Conservation (phyloP, 1,284 basidiomycete species). For the Cryptococcus wingfieldii region DNA sequence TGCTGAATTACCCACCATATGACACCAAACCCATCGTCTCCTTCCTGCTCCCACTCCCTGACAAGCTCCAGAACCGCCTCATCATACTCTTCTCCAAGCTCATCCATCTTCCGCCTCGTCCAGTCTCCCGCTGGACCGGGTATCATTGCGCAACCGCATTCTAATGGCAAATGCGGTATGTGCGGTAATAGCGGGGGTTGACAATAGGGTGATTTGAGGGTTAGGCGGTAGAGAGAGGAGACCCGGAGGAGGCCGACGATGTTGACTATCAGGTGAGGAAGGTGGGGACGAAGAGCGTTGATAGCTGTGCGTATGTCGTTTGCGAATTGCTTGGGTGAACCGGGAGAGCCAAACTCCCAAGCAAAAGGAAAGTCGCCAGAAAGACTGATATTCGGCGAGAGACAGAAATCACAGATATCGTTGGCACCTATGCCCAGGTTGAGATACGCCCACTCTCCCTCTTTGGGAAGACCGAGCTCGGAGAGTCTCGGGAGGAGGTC, state of each 20-base stretch:
- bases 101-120: conserved; percentile 45
- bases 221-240: conserved; percentile 44
- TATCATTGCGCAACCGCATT: conserved; percentile 43
- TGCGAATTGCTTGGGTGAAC: conserved; percentile 41
- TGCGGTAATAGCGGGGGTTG: conserved; percentile 19
- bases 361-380: conserved; percentile 23
- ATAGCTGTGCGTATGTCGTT: conserved; percentile 38
- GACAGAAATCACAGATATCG: conserved; percentile 47
- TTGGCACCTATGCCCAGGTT: conserved; percentile 49
- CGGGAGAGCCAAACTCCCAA: conserved; percentile 14
- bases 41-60: conserved; percentile 35
- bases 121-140: conserved; percentile 43
- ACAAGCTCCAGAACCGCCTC: conserved; percentile 37
- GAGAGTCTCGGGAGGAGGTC: conserved; percentile 41
- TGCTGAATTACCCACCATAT: conserved; percentile 22
- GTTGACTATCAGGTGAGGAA: conserved; percentile 6
- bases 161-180: conserved; percentile 36
- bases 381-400: conserved; percentile 14
- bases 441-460: conserved; percentile 44
- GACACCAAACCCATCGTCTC: conserved; percentile 37
- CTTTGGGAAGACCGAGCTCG: conserved; percentile 18
- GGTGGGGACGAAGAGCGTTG: conserved; percentile 26
- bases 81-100: conserved; percentile 43
- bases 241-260: conserved; percentile 45
- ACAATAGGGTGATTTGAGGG: conserved; percentile 39